Evolutionary conservation across 73 alveolate genomes (phyloP).

Genomic region (Symbiodinium pilosum): DNA sequence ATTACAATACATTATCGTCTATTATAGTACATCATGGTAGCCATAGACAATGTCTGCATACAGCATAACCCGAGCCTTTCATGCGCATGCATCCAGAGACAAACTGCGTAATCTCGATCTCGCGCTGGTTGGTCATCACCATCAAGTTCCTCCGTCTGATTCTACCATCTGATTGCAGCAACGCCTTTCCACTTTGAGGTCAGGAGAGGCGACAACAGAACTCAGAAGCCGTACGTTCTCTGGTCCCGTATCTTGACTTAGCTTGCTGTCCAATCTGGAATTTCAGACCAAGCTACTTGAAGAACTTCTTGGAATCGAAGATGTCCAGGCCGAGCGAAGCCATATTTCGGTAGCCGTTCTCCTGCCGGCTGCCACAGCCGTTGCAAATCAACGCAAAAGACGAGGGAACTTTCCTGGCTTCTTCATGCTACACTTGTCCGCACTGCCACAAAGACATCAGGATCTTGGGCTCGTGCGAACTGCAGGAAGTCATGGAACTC

Average conservation of each 20-base stretch:
- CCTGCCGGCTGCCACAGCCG: neutral
- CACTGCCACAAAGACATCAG: too few species aligned
- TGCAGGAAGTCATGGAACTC: conserved; percentile 68
- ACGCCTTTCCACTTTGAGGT: neutral
- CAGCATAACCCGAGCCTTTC: conserved; percentile 72
- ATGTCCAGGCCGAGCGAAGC: conserved; percentile 77
- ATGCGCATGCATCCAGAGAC: conserved; percentile 88
- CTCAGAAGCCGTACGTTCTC: too few species aligned
- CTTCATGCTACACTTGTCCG: too few species aligned
- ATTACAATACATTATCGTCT: too few species aligned
- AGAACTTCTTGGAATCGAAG: conserved; percentile 82
- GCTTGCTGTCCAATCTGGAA: too few species aligned
- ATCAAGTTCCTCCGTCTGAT: conserved; percentile 26
- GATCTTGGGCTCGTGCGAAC: too few species aligned
- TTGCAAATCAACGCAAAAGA: neutral
- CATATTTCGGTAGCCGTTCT: conserved; percentile 80
- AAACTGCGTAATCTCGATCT: conserved; percentile 68
- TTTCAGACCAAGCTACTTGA: conserved; percentile 22
- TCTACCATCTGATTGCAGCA: too few species aligned
- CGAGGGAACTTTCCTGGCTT: neutral
- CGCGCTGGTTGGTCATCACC: conserved; percentile 86
- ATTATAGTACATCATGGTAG: too few species aligned
- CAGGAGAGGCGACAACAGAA: too few species aligned
- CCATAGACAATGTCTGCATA: too few species aligned
- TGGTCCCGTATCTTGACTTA: too few species aligned